Conservation (phyloP, 2,329 filamentous ascomycete genomes). For the Chaetomium olivaceum region DNA sequence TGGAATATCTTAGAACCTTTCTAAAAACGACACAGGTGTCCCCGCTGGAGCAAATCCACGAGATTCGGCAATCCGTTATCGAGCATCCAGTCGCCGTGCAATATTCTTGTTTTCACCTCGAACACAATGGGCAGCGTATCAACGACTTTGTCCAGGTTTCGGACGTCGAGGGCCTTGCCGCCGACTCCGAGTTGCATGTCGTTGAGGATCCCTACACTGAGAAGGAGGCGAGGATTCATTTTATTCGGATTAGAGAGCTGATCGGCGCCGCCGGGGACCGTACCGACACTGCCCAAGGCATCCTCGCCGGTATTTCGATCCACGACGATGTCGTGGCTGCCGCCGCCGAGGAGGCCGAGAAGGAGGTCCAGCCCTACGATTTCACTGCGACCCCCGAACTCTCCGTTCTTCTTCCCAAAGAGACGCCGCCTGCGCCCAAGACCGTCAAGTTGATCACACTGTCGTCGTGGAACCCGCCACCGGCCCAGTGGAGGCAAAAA, state of each 20-base stretch:
- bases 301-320: constrained; percentile 80
- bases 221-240: constrained; percentile 94
- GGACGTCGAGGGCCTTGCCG: constrained; percentile 76
- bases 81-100: constrained; percentile 91
- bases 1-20: constrained; percentile 13
- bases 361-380: constrained; percentile 68
- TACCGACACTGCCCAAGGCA: constrained; percentile 81
- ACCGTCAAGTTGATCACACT: constrained; percentile 86
- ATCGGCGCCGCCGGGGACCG: constrained; percentile 90
- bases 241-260: constrained; percentile 86
- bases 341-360: constrained; percentile 45
- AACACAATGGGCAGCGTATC: constrained; percentile 83
- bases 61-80: constrained; percentile 94
- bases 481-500: constrained; percentile 84
- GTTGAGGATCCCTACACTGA: constrained; percentile 97
- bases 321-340: constrained; percentile 72
- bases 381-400: constrained; percentile 70
- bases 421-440: constrained; percentile 72
- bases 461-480: constrained; percentile 95
- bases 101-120: constrained; percentile 98
- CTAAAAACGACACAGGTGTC: constrained; percentile 64
- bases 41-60: constrained; percentile 92
- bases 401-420: constrained; percentile 68
- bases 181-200: constrained; percentile 76
- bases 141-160: constrained; percentile 94